Evolutionary conservation across 1,284 basidiomycete genomes (phyloP).

Genomic region (Ustilago tritici): DNA sequence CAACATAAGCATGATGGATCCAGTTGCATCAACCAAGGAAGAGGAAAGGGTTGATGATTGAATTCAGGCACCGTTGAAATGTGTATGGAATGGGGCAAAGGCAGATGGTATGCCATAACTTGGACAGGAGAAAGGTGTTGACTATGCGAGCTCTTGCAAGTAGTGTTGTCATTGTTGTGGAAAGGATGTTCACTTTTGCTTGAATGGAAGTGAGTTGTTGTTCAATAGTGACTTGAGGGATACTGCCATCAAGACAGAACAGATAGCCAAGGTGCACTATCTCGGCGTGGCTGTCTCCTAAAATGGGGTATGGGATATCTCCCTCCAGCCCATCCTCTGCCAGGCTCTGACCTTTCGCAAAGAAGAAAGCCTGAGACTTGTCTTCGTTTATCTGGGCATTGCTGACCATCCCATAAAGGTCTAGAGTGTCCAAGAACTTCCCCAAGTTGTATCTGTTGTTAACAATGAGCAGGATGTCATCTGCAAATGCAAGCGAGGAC

Average conservation of each 20-base stretch:
- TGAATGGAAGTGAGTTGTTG: not conserved
- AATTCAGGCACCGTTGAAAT: too few relatives aligned
- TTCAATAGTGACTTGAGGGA: not conserved
- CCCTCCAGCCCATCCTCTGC: too few relatives aligned
- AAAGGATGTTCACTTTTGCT: not conserved
- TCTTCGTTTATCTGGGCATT: not conserved
- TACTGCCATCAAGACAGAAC: not conserved
- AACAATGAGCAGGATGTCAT: not conserved
- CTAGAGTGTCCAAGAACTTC: not conserved
- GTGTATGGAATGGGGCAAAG: too few relatives aligned
- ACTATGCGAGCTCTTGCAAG: too few relatives aligned
- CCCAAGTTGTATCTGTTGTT: not conserved
- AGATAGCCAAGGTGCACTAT: not conserved
- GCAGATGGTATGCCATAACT: too few relatives aligned
- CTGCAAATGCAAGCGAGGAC: not conserved
- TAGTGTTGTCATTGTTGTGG: not conserved
- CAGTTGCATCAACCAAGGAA: too few relatives aligned
- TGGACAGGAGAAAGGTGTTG: too few relatives aligned
- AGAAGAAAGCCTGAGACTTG: slow-evolving; percentile 1
- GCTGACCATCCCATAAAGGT: not conserved
- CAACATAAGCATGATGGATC: too few relatives aligned
- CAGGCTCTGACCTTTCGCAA: too few relatives aligned
- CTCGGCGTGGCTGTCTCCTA: not conserved
- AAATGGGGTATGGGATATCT: not conserved
- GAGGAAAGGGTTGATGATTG: too few relatives aligned